A percentile compares a stretch with the other conserved stretches of the same genome.
phyloP scores from a whole-genome alignment of 1,284 basidiomycete species.

The Pyrrhoderma noxium region DNA sequence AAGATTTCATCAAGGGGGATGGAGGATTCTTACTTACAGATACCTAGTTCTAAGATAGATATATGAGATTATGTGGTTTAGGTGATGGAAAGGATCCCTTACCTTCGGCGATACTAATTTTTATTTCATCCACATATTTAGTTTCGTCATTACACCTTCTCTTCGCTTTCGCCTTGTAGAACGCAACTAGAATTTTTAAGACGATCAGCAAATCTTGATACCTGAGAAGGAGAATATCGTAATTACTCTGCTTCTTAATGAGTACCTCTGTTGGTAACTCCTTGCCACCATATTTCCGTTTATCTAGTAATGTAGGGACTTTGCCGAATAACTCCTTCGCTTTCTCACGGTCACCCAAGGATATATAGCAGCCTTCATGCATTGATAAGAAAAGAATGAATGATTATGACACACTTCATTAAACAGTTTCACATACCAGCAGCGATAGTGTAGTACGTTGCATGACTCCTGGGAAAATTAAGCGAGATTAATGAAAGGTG shows the following conservation, averaged over 20 bases:
- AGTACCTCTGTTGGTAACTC: slow-evolving; percentile 67
- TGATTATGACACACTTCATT: slow-evolving; percentile 1
- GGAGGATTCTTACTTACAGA: slow-evolving; percentile 51
- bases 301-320: slow-evolving; percentile 52
- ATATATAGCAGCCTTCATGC: slow-evolving; percentile 49
- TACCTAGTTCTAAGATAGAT: slow-evolving; percentile 40
- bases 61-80: not conserved
- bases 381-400: slow-evolving; percentile 2
- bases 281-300: slow-evolving; percentile 57
- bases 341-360: slow-evolving; percentile 41
- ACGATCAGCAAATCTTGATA: not conserved
- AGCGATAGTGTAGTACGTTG: slow-evolving; percentile 68
- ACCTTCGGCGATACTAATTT: slow-evolving; percentile 66
- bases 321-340: slow-evolving; percentile 54
- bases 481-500: not conserved
- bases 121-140: slow-evolving; percentile 46
- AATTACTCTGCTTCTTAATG: slow-evolving; percentile 62
- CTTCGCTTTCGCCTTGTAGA: slow-evolving; percentile 62
- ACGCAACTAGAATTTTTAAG: slow-evolving; percentile 43
- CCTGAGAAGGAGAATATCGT: not conserved
- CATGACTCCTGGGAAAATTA: slow-evolving; percentile 55
- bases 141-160: slow-evolving; percentile 43
- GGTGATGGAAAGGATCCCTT: slow-evolving; percentile 18
- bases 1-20: not conserved
- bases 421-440: slow-evolving; percentile 36